Evolutionary conservation across 108 stramenopile genomes (phyloP), one percentile per base, ranked within the genome.

Genomic region (Skeletonema potamos): DNA sequence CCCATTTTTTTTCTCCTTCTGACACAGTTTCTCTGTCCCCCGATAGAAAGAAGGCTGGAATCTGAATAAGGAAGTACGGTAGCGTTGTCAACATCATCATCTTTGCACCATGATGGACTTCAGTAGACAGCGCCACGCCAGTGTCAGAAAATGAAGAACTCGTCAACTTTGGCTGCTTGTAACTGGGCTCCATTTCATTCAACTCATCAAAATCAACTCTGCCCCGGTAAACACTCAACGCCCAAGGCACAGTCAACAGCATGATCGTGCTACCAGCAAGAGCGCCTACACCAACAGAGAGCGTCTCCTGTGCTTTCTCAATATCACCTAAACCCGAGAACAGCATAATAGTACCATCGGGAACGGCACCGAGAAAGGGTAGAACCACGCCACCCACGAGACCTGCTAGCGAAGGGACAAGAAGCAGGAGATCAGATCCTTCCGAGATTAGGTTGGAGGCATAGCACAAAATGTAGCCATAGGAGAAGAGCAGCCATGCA

Each of bases 241-340:
- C 85, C 90, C 92, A 97, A 9, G 98, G 97, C 2, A 99, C 84
- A 9, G 97, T 99, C 68, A 99, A 68, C 55, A 99, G 89, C 97
- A 99, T 97, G 61, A 98, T 97, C 27, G 97, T 99, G 22, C 88
- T 90, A 26, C 97, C 98, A 0, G 98, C 98, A 61, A 99, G 82
- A 24, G 98, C 97, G 11, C 98, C 98, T 4, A 99, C 96, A 15
- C 97, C 98, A 7, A 98, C 96, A 10, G 84, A 70, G 5, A 98
- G 84, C 15, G 96, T 91, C 62, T 94, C 90, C 61, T 94, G 90
- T 13, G 92, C 96, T 34, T 58, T 65, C 54, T 91, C 87, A 29
- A 87, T 67, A 54, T 88, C 86, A n/a, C 95, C 95, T 32, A 98
- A 65, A 29, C 98, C 98, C 10, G 87, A 89, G 66, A 99, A 99